phyloP scores from a whole-genome alignment of 78 protist species.

The Trichosphaerium sp. region DNA sequence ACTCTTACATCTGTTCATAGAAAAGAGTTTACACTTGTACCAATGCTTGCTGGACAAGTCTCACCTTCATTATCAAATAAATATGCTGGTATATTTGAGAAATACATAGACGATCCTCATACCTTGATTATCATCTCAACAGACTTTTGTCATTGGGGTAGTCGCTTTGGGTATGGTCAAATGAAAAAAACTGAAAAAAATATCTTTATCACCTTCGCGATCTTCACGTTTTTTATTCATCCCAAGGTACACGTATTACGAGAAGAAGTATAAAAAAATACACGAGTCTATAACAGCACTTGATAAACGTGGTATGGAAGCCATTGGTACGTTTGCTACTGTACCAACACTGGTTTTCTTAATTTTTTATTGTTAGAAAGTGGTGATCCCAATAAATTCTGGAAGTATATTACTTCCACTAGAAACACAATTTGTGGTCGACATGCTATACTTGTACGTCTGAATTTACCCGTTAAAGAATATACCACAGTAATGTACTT shows the following conservation, averaged over 20 bases:
- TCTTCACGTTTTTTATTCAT: no score
- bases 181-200: no score
- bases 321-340: neutral
- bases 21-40: neutral
- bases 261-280: neutral
- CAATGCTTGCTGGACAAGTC: neutral
- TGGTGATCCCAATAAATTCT: neutral
- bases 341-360: no score
- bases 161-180: no score
- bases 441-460: slow-evolving; percentile 1
- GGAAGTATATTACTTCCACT: neutral
- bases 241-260: slow-evolving; percentile 4
- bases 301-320: slow-evolving; percentile 4
- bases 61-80: neutral
- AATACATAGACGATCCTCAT: slow-evolving; percentile 5
- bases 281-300: slow-evolving; percentile 8
- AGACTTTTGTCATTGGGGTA: slow-evolving; percentile 27
- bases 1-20: no score
- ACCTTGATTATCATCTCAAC: slow-evolving; percentile 6
- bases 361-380: no score
- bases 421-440: slow-evolving; percentile 12
- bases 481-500: no score
- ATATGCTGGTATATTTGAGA: slow-evolving; percentile 2
- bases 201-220: no score
- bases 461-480: no score